Conservation (phyloP, 208 protist species). For the Leishmania martiniquensis region DNA sequence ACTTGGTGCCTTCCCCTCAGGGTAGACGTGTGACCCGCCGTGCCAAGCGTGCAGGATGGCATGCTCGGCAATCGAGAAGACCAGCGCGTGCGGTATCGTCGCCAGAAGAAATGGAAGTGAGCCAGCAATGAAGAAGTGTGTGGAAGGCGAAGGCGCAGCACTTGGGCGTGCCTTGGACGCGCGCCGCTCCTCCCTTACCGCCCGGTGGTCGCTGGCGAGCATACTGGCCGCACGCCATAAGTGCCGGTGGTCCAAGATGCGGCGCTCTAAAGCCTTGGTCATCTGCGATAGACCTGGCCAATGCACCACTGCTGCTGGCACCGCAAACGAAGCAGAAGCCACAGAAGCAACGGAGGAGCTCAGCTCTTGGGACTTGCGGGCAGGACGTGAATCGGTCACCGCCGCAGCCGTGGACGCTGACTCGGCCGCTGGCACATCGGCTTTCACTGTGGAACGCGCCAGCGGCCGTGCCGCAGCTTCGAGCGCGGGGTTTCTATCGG, state of each 20-base stretch:
- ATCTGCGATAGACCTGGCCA: constrained; percentile 12
- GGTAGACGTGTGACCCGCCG: constrained; percentile 14
- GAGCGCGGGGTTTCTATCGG: background rate
- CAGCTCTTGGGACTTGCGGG: background rate
- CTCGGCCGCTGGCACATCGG: background rate
- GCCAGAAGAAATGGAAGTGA: constrained; percentile 1
- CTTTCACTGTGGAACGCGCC: background rate
- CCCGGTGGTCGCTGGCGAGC: background rate
- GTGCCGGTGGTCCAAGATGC: background rate
- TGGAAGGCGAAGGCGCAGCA: background rate
- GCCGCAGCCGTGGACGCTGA: background rate
- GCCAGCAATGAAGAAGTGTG: background rate
- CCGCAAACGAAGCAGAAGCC: background rate
- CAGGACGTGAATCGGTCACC: background rate
- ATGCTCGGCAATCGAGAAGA: constrained; percentile 11
- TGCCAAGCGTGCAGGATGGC: constrained; percentile 19
- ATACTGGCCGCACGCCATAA: constrained; percentile 3
- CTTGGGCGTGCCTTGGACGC: background rate
- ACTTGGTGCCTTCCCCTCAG: background rate
- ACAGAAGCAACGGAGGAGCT: background rate
- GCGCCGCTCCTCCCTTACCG: too few relatives aligned
- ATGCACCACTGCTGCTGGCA: background rate
- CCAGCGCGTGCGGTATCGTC: background rate
- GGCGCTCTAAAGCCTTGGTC: constrained; percentile 1
- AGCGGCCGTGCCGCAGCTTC: background rate